Evolutionary conservation across 2,329 filamentous ascomycete species (phyloP).

Genomic region (Cucurbitaria berberidis): DNA sequence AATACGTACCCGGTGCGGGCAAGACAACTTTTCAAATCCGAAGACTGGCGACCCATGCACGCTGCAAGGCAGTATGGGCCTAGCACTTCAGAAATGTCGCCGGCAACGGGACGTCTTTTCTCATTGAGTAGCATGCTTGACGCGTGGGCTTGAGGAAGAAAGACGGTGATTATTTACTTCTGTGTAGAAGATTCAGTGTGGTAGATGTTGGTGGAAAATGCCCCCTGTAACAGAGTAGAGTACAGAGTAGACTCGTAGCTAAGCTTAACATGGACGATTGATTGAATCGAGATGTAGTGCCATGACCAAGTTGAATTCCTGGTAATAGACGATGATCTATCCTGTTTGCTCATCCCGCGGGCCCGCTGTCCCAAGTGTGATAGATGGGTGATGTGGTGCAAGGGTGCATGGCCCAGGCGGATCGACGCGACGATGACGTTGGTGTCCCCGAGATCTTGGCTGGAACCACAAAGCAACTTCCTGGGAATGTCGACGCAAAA

Average conservation of each 20-base stretch:
- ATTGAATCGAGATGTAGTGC: background rate
- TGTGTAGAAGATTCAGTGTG: no score
- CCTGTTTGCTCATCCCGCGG: background rate
- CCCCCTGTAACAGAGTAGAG: no score
- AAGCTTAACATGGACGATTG: no score
- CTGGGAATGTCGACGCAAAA: conserved; percentile 29
- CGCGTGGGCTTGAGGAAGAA: conserved; percentile 43
- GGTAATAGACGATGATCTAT: no score
- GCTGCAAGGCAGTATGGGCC: background rate
- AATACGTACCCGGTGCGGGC: conserved; percentile 35
- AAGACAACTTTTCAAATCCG: conserved; percentile 13
- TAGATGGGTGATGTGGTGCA: conserved; percentile 27
- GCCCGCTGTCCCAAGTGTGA: background rate
- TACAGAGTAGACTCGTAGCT: no score
- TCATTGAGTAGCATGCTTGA: conserved; percentile 41
- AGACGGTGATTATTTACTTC: no score
- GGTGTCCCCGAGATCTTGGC: conserved; percentile 30
- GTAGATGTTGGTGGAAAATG: no score
- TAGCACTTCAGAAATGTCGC: conserved; percentile 16
- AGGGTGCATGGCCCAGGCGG: conserved; percentile 25
- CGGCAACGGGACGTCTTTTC: conserved; percentile 41
- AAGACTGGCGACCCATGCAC: background rate
- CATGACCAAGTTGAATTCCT: background rate
- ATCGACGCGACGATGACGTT: conserved; percentile 39
- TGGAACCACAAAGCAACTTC: conserved; percentile 29